Evolutionary conservation across 1,284 basidiomycete genomes (phyloP), one percentile per base, ranked within the genome.

Genomic region (Omphalotus olearius): DNA sequence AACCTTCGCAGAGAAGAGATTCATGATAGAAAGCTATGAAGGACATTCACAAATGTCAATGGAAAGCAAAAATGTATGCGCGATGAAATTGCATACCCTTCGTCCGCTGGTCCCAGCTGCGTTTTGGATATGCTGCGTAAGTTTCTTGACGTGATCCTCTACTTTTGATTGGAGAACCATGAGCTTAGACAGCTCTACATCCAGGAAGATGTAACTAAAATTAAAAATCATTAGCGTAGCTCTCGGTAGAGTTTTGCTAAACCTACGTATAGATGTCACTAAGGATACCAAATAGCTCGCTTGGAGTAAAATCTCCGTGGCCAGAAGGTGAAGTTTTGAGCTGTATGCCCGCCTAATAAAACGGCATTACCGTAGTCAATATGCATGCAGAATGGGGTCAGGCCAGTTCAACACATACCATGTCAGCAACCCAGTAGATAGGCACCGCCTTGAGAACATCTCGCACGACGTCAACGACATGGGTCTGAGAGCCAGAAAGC

Each of bases 381-480:
- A 5, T 23, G 23, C 5, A 5, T 5, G 6, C 17, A 25, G n/a
- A 13, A 42, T 18, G n/a, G 43, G 13, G 11, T 36, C 35, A 18
- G 26, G 25, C 39, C 47, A 10, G 44, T 17, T 40, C 11, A 1
- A 25, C 10, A 71, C 83, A 45, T 54, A 89, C 88, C 43, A 91
- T 67, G 50, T 88, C 81, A 2, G 85, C 81, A 25, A 74, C 80
- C 84, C 87, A 91, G 56, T 78, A 68, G 30, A 89, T 67, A 5
- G 90, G 83, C 0, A 85, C 74, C 30, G 73, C 63, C 62, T 79
- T 85, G 56, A 89, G 63, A 3, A 92, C 86, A 58, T 89, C 82
- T 5, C 77, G 73, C 23, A 87, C 82, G 53, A 93, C 67, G 62
- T 93, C 87, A 18, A 91, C 72, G 40, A 73, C 76, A 40, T 65